Evolutionary conservation across 1,284 basidiomycete species (phyloP), one percentile per base, ranked within the genome.

Genomic region (Pseudozyma sp.): DNA sequence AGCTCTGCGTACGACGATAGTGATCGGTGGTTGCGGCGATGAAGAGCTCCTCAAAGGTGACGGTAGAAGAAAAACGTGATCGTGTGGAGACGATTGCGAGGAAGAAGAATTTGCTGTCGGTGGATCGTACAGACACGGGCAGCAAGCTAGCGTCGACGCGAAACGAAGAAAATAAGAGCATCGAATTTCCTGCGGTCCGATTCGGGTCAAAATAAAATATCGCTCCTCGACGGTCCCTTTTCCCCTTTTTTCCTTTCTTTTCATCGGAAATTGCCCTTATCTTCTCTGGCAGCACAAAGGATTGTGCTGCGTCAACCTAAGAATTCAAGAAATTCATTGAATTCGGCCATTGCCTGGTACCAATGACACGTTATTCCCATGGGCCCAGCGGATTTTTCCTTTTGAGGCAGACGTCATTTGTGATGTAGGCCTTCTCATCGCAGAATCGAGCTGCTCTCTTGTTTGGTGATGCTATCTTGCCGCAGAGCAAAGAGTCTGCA

Each of bases 1-100:
- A 17, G 46, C 11, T 55, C 35, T 33, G 31, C 39, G 44, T 46
- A 14, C 30, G 48, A 45, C 35, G 56, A 55, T 33, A 52, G 47
- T 24, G 55, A 42, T 24, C 37, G 39, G 35, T 19, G 30, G 43
- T 31, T 30, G 29, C 34, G 9, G 31, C 40, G 31, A 34, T 29
- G 42, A 19, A 7, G n/a, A 44, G 6, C 6, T 19, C 43, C n/a
- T 30, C 7, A 35, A 16, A 40, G 53, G 35, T 54, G 52, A 46
- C 45, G 40, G 51, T 54, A 46, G 53, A 43, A 54, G 29, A 39
- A 31, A 8, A 29, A 52, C 17, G 51, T 53, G 51, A 53, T 53
- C 30, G 50, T 53, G 63, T 51, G 64, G 49, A 66, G 64, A 54
- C 39, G 47, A 10, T 51, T 48, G 40, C 35, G 54, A 51, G 29